phyloP scores from a whole-genome alignment of 345 rosid genomes.

The Schrenkiella parvula region DNA sequence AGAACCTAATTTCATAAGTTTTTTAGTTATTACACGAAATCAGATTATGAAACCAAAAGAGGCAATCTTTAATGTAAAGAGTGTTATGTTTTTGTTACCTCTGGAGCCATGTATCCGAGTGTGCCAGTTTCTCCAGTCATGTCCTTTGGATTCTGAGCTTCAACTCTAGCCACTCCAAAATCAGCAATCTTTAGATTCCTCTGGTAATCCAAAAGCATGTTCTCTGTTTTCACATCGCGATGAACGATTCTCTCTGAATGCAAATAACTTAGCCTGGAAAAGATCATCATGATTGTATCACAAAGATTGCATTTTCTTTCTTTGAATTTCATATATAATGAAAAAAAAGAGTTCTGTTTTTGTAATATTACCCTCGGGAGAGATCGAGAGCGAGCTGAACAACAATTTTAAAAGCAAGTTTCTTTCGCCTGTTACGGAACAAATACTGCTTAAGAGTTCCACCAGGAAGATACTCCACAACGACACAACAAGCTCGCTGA shows the following conservation, averaged over 20 bases:
- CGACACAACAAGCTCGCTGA: constrained; percentile 86
- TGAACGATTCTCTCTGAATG: constrained; percentile 93
- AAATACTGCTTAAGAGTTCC: constrained; percentile 88
- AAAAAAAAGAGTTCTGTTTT: neutral
- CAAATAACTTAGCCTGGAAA: constrained; percentile 83
- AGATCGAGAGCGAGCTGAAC: constrained; percentile 90
- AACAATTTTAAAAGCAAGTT: constrained; percentile 76
- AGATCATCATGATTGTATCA: neutral
- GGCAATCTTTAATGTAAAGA: neutral
- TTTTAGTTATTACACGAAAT: neutral
- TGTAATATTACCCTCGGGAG: constrained; percentile 69
- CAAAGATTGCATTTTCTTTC: neutral
- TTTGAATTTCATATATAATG: neutral
- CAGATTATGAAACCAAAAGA: neutral
- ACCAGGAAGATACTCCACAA: constrained; percentile 86
- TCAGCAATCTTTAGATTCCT: constrained; percentile 92
- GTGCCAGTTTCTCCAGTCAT: constrained; percentile 99
- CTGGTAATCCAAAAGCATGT: constrained; percentile 73
- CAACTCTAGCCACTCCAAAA: constrained; percentile 99
- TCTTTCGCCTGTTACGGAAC: constrained; percentile 77
- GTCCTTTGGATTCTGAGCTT: constrained; percentile 94
- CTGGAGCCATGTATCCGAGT: constrained; percentile 99
- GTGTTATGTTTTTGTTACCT: constrained; percentile 41
- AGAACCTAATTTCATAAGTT: constrained; percentile 56
- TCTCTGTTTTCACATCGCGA: constrained; percentile 95